phyloP scores from a whole-genome alignment of 2,329 filamentous ascomycete species.

The Paecilomyces sp. region DNA sequence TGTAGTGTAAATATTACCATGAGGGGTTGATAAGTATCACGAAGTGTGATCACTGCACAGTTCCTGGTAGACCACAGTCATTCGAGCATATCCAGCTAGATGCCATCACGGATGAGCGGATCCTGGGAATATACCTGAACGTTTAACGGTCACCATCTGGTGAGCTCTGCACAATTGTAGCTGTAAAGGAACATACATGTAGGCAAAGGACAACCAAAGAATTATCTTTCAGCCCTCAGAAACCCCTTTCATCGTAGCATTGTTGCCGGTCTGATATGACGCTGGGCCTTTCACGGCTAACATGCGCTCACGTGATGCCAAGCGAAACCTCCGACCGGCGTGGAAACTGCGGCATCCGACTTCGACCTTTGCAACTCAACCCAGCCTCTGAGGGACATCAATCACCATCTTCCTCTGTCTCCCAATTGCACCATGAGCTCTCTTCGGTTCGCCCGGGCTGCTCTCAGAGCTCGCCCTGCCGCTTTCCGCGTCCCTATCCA shows the following conservation, averaged over 20 bases:
- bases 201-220: neutral
- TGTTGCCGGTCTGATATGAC: neutral
- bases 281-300: neutral
- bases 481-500: constrained; percentile 68
- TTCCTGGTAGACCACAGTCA: neutral
- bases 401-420: constrained; percentile 23
- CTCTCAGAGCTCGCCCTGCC: constrained; percentile 74
- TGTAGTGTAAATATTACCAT: neutral
- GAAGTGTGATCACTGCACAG: neutral
- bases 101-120: neutral
- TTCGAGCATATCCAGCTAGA: neutral
- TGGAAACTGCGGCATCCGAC: constrained; percentile 7
- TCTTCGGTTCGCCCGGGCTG: constrained; percentile 83
- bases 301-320: constrained; percentile 7
- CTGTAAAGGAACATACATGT: neutral
- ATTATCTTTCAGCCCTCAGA: neutral
- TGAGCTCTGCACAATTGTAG: neutral
- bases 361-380: constrained; percentile 11
- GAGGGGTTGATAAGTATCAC: neutral
- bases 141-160: neutral
- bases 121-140: neutral
- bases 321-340: constrained; percentile 4
- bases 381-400: constrained; percentile 22
- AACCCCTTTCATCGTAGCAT: neutral
- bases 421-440: constrained; percentile 66